Evolutionary conservation across 805 yeast genomes (phyloP).

Genomic region (Komagataella mondaviorum): DNA sequence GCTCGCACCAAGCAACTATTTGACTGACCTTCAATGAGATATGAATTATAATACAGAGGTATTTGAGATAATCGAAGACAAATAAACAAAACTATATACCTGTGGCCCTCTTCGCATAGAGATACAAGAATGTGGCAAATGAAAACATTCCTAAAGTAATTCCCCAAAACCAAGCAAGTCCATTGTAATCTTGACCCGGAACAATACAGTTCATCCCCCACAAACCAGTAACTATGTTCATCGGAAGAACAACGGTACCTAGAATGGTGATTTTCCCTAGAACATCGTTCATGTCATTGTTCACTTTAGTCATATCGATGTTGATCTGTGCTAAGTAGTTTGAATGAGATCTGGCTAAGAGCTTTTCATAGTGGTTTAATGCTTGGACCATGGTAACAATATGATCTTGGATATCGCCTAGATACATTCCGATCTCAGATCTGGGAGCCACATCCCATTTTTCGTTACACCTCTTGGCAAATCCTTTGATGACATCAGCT

Average conservation of each 20-base stretch:
- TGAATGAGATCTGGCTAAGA: constrained; percentile 88
- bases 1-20: constrained; percentile 51
- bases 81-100: constrained; percentile 7
- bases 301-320: constrained; percentile 94
- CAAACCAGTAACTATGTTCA: constrained; percentile 89
- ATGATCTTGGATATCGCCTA: constrained; percentile 97
- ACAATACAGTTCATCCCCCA: constrained; percentile 99
- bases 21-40: constrained; percentile 15
- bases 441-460: constrained; percentile 70
- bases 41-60: neutral
- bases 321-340: constrained; percentile 94
- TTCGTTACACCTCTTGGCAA: constrained; percentile 82
- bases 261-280: constrained; percentile 84
- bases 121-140: constrained; percentile 31
- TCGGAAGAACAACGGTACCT: constrained; percentile 91
- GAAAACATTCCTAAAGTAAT: constrained; percentile 31
- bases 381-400: constrained; percentile 95
- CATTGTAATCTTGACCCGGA: constrained; percentile 74
- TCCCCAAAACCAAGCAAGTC: constrained; percentile 53
- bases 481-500: constrained; percentile 96
- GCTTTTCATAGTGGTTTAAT: constrained; percentile 85
- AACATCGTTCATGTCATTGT: constrained; percentile 94
- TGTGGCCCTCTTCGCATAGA: constrained; percentile 30
- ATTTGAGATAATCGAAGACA: constrained; percentile 3
- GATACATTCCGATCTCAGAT: constrained; percentile 83